A percentile compares a stretch with the other conserved stretches of the same genome.
Conservation (phyloP, 257 asterid species). For the Forsythia suspensa region DNA sequence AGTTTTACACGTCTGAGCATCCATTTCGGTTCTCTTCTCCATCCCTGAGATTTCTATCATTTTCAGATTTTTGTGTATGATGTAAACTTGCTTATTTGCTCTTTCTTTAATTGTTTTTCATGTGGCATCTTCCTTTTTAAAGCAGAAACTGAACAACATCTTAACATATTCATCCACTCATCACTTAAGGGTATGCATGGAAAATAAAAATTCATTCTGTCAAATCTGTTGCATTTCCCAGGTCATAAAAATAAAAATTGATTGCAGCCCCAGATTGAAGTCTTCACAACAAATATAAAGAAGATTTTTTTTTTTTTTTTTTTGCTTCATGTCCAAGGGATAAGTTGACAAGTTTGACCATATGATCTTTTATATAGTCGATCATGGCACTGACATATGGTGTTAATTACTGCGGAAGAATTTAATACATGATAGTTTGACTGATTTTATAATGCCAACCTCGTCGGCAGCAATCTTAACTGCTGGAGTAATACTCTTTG, state of each 20-base stretch:
- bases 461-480: conserved; percentile 7
- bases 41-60: conserved; percentile 17
- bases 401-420: not conserved
- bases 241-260: not conserved
- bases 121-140: not conserved
- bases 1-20: conserved; percentile 92
- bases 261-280: not conserved
- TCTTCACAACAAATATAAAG: not conserved
- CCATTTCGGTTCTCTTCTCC: conserved; percentile 74
- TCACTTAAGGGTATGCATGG: not conserved
- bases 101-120: conserved; percentile 7
- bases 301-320: not conserved
- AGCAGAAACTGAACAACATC: not conserved
- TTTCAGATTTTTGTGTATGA: not conserved
- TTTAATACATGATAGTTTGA: not conserved
- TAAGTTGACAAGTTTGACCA: not conserved
- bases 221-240: not conserved
- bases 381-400: not conserved
- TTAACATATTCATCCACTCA: not conserved
- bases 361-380: not conserved
- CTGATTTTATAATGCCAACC: conserved; percentile 4
- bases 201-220: not conserved
- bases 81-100: not conserved
- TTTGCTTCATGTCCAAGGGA: not conserved
- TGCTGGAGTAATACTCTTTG: conserved; percentile 8